Evolutionary conservation across 192 early-diverging fungal genomes (phyloP).

Genomic region (Podila clonocystis): DNA sequence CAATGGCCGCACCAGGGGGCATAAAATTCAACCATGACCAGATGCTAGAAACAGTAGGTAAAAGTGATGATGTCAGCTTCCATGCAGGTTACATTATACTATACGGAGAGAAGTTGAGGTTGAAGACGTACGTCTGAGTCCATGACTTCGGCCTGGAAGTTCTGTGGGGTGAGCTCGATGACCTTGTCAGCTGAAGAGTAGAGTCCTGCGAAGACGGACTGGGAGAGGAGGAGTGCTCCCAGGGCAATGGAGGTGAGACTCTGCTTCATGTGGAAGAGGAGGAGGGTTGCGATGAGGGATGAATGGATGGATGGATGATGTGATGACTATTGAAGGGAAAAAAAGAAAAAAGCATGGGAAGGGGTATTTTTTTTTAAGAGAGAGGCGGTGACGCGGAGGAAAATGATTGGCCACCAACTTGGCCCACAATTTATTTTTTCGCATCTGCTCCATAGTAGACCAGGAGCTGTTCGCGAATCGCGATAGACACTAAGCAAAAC

Average conservation of each 20-base stretch:
- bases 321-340: constrained; percentile 1
- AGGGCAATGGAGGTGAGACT: constrained; percentile 47
- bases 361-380: not conserved
- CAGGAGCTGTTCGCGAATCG: not conserved
- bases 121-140: constrained; percentile 64
- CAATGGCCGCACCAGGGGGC: constrained; percentile 99
- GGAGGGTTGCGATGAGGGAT: not conserved
- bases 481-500: too few relatives aligned
- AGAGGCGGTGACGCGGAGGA: constrained; percentile 26
- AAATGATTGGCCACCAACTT: constrained; percentile 29
- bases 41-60: constrained; percentile 56
- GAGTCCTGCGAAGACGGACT: constrained; percentile 55
- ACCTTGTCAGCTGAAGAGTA: constrained; percentile 63
- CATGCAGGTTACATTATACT: too few relatives aligned
- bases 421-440: not conserved
- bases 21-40: constrained; percentile 92
- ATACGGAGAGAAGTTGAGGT: not conserved
- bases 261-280: constrained; percentile 33
- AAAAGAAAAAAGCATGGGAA: not conserved
- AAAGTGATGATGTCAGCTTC: not conserved
- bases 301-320: not conserved
- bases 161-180: constrained; percentile 59
- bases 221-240: constrained; percentile 43
- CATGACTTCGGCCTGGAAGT: constrained; percentile 76
- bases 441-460: not conserved